Evolutionary conservation across 2,329 filamentous ascomycete species (phyloP), one percentile per base, ranked within the genome.

Genomic region (Claviceps cyperi): DNA sequence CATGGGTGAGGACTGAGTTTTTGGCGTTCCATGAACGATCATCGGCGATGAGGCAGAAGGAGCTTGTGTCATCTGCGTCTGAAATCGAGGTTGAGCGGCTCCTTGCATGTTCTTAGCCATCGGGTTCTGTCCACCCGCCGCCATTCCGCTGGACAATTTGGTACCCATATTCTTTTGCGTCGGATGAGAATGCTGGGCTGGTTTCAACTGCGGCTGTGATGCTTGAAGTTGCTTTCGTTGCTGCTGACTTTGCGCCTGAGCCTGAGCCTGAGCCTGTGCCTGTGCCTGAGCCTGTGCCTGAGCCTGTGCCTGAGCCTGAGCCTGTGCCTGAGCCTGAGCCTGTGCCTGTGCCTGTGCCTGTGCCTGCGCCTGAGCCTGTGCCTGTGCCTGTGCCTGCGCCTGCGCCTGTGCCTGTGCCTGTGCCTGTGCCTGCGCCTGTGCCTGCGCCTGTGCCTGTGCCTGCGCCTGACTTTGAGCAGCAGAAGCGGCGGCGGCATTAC

Each of bases 1-100:
- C 71, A 78, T 81, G 8, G 80, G 81, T 1, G 80, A 83, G 5
- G 80, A 83, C 67, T 78, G 76, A 51, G 76, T 78, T 50, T 80
- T 78, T 13, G 80, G 80, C 1, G 80, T 83, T 21, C 76, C 77
- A 56, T 84, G 80, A 14, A 77, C 73, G 21, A 76, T 65, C 51
- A 80, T 69, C 0, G 86, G 85, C n/a, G 85, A 87, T 8, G 81
- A 81, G 1, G 79, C 80, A 4, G 77, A 24, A 6, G 43, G 5
- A 15, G 77, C 69, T 58, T 84, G 81, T 1, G 79, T 76, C 7
- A 79, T 75, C 55, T 81, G 76, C 46, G 71, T 68, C 19, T 69
- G 67, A 54, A 78, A 77, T 9, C 75, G 69, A 35, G 69, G 64
- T 52, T 73, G 72, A 5, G 66, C 64, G 9, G 69, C 59, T 14